phyloP scores from a whole-genome alignment of 73 alveolate species.

The Uronychia setigera region DNA sequence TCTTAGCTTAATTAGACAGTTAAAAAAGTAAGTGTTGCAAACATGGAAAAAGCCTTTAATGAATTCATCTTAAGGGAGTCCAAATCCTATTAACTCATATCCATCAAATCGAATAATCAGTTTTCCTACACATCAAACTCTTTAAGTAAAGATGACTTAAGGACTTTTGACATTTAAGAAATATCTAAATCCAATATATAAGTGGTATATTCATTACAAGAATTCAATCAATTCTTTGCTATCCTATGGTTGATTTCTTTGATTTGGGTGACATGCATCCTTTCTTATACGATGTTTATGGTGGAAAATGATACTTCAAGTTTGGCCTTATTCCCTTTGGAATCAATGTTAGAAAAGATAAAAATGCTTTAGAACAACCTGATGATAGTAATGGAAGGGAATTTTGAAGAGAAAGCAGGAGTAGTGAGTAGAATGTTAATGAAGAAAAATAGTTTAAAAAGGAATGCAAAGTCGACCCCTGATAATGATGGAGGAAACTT shows the following conservation, averaged over 20 bases:
- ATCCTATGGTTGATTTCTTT: neutral
- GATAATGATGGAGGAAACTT: no score
- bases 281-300: neutral
- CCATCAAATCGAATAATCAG: no score
- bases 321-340: neutral
- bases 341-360: neutral
- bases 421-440: neutral
- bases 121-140: no score
- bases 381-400: neutral
- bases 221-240: neutral
- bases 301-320: neutral
- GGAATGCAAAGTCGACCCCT: no score
- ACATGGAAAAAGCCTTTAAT: neutral
- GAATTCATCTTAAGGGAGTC: neutral
- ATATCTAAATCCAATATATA: no score
- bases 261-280: neutral
- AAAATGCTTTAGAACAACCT: neutral
- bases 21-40: neutral
- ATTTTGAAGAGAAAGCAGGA: neutral
- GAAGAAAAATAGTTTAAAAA: neutral
- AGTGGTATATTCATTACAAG: neutral
- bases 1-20: neutral
- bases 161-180: no score
- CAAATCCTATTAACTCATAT: neutral
- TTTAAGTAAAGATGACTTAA: no score